Evolutionary conservation across 1,284 basidiomycete species (phyloP).

Genomic region (Melampsora larici-populina): DNA sequence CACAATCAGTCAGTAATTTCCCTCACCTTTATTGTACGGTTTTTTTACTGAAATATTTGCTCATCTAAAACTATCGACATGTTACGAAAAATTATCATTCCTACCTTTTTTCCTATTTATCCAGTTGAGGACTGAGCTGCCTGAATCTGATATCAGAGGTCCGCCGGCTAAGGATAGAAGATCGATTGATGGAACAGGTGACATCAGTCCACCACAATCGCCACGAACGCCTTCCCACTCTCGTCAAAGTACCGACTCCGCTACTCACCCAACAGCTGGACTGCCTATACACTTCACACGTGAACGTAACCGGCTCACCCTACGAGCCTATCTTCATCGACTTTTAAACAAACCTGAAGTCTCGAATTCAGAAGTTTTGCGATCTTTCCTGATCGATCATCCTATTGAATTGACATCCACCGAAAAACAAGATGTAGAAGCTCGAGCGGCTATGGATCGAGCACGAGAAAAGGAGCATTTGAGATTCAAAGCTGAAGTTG

Average conservation of each 20-base stretch:
- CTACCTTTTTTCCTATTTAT: not conserved
- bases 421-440: conserved; percentile 74
- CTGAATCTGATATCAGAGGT: conserved; percentile 69
- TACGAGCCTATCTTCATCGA: conserved; percentile 82
- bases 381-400: conserved; percentile 76
- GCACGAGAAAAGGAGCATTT: conserved; percentile 80
- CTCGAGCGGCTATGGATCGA: conserved; percentile 84
- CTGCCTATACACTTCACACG: conserved; percentile 64
- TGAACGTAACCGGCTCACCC: conserved; percentile 92
- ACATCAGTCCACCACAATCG: conserved; percentile 45
- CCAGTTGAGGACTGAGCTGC: conserved; percentile 76
- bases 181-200: conserved; percentile 55
- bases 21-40: not conserved
- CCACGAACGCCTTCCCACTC: conserved; percentile 47
- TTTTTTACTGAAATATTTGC: not conserved
- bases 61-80: too few relatives aligned
- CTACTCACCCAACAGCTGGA: conserved; percentile 54
- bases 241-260: conserved; percentile 54
- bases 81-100: too few relatives aligned
- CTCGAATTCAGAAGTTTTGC: conserved; percentile 77
- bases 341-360: conserved; percentile 69
- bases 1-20: conserved; percentile 65
- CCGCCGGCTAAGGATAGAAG: conserved; percentile 84
- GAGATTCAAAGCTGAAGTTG: conserved; percentile 81
- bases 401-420: conserved; percentile 68